Evolutionary conservation across 1,139 yeast species (phyloP).

Genomic region (Candida tropicalis): DNA sequence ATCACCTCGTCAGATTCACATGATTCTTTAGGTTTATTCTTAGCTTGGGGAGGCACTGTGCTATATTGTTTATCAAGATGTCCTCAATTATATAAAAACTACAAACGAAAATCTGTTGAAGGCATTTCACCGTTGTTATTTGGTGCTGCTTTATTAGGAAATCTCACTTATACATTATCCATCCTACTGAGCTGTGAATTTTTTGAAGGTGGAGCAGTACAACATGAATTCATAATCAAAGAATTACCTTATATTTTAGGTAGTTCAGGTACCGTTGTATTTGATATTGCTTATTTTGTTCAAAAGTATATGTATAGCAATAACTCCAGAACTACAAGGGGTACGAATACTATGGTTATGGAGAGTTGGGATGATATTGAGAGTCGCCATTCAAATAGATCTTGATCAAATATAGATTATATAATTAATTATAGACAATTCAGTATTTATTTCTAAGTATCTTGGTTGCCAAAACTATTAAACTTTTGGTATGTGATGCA

Average conservation of each 20-base stretch:
- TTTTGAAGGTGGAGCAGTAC: conserved; percentile 25
- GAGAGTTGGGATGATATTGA: conserved; percentile 26
- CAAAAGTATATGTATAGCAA: conserved; percentile 52
- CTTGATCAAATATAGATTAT: not conserved
- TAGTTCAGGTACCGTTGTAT: conserved; percentile 80
- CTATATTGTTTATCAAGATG: conserved; percentile 78
- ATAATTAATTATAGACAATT: not conserved
- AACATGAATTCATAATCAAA: conserved; percentile 54
- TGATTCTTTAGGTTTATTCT: conserved; percentile 47
- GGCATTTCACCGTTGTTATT: conserved; percentile 84
- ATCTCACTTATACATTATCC: conserved; percentile 77
- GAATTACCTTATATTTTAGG: conserved; percentile 87
- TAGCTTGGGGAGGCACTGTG: conserved; percentile 83
- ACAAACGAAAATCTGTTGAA: conserved; percentile 73
- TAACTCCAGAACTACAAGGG: conserved; percentile 20
- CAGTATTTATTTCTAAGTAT: too few relatives aligned
- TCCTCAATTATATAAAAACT: conserved; percentile 83
- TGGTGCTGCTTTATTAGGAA: conserved; percentile 77
- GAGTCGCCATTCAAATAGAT: conserved; percentile 2
- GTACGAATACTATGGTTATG: conserved; percentile 30
- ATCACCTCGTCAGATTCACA: not conserved
- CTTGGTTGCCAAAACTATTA: not conserved
- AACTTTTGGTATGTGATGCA: too few relatives aligned
- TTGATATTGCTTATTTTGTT: conserved; percentile 74
- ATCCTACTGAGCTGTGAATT: conserved; percentile 58